phyloP scores from a whole-genome alignment of 73 alveolate genomes.

The Tetrahymena elliotti region DNA sequence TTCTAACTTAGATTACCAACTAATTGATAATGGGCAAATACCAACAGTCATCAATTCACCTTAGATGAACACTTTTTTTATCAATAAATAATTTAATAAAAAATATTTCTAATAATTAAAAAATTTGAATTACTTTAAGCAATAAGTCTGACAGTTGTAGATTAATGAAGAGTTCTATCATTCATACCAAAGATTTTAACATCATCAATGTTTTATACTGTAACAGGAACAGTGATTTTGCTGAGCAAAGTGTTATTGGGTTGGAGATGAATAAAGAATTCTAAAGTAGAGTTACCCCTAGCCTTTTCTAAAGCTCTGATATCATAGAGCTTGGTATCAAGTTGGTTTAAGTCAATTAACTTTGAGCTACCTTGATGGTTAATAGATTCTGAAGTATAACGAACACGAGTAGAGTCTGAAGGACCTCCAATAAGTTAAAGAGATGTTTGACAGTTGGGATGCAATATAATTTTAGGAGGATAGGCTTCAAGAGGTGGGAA shows the following conservation, averaged over 20 bases:
- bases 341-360: background rate
- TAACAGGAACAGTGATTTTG: background rate
- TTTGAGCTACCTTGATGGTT: background rate
- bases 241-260: background rate
- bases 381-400: background rate
- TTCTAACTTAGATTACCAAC: background rate
- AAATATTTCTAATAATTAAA: background rate
- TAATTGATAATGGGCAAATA: background rate
- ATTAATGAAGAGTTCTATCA: background rate
- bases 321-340: background rate
- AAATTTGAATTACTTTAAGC: background rate
- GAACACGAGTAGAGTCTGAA: background rate
- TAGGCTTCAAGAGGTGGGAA: background rate
- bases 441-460: background rate
- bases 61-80: background rate
- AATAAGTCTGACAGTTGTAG: background rate
- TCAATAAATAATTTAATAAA: background rate
- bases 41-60: conserved; percentile 1
- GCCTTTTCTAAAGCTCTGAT: background rate
- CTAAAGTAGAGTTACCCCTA: background rate
- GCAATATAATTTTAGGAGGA: background rate
- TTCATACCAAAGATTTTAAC: background rate
- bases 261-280: background rate
- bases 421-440: background rate
- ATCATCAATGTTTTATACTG: background rate